phyloP scores from a whole-genome alignment of 805 yeast species.

The Candida palmyrensis region DNA sequence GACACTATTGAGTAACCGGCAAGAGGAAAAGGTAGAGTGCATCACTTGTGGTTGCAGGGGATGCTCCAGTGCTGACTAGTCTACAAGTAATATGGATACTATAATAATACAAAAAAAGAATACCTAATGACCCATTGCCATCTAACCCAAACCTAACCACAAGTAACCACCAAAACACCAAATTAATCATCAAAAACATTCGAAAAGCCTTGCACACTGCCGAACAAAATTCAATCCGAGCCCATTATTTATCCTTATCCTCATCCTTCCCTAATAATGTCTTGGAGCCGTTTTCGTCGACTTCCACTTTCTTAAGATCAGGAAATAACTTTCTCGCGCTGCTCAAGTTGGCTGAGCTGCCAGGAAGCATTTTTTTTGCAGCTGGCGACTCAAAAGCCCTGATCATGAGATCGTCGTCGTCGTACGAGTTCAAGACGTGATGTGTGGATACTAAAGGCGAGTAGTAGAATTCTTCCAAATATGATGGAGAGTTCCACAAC shows the following conservation, averaged over 20 bases:
- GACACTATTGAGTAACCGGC: conserved; percentile 31
- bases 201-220: too few species aligned
- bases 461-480: conserved; percentile 61
- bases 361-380: conserved; percentile 6
- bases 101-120: neutral
- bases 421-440: conserved; percentile 30
- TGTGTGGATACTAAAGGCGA: conserved; percentile 30
- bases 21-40: conserved; percentile 43
- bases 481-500: conserved; percentile 63
- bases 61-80: conserved; percentile 68
- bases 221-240: too few species aligned
- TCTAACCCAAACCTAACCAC: neutral
- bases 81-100: neutral
- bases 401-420: conserved; percentile 42
- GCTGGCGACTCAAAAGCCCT: conserved; percentile 32
- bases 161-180: neutral
- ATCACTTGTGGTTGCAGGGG: conserved; percentile 84
- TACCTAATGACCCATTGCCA: conserved; percentile 2
- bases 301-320: conserved; percentile 15
- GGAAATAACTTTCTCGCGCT: conserved; percentile 13
- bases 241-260: too few species aligned
- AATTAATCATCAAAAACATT: too few species aligned
- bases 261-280: too few species aligned
- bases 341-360: conserved; percentile 5
- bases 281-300: neutral